Evolutionary conservation across 306 rosid species (phyloP), one percentile per base, ranked within the genome.

Genomic region (Vachellia collinsii): DNA sequence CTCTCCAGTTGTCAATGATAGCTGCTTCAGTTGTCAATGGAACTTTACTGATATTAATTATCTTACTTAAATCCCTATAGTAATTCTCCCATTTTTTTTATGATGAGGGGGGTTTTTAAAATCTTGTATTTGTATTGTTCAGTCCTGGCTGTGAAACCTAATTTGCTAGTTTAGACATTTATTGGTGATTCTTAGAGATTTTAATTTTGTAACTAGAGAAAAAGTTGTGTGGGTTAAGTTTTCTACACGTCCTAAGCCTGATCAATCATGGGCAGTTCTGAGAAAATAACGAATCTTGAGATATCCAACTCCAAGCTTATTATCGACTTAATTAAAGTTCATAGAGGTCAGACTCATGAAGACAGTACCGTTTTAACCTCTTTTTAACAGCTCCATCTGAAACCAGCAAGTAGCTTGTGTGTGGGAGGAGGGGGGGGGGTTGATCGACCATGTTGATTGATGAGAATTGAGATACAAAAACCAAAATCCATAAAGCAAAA

Each of bases 401-500:
- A 51, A 17, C 22, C 17, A 51, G 9, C 58, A 51, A 51, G 22
- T 16, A 6, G 22, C n/a, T 17, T 17, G 58, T 51, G 58, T 29
- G 34, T 2, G 1, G 34, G 1, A n/a, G 34, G 34, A 2, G 34
- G 2, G 34, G 6, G 58, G 17, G 58, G 11, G 11, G 61, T 7
- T 5, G 61, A 54, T 54, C 61, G n/a, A 4, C 34, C 34, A 29
- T 29, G 23, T 13, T 39, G 17, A 70, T 59, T 61, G 59, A 75
- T 56, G 72, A 50, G 8, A 8, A 48, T 34, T 41, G 72, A 36
- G 77, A 67, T 17, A 44, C 62, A 76, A 70, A 75, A 20, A 41
- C 36, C 46, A 81, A 73, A 81, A 77, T 34, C 10, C 67, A 59
- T 23, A 83, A 84, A 64, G 78, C 70, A 82, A 79, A 89, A 76